phyloP scores from a whole-genome alignment of 805 yeast genomes.

The Torulaspora gathmanii region DNA sequence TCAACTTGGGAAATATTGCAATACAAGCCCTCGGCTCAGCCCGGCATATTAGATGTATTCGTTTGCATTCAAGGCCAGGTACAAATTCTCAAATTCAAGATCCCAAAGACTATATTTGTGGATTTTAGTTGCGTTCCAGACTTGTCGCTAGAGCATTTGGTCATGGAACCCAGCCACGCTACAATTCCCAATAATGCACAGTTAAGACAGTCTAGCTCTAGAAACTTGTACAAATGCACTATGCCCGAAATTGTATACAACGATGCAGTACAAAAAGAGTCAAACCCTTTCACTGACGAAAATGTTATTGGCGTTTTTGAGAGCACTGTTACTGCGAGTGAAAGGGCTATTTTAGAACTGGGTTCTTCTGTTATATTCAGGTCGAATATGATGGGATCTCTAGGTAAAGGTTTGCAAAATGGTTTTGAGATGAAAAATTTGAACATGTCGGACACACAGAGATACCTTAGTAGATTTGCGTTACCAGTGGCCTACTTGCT shows the following conservation, averaged over 20 bases:
- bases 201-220: constrained; percentile 37
- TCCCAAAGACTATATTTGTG: constrained; percentile 71
- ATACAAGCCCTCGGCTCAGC: constrained; percentile 50
- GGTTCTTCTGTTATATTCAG: constrained; percentile 72
- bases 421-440: constrained; percentile 72
- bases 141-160: constrained; percentile 45
- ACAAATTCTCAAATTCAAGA: constrained; percentile 65
- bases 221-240: constrained; percentile 53
- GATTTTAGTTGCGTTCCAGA: constrained; percentile 51
- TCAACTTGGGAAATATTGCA: constrained; percentile 84
- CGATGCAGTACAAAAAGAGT: constrained; percentile 52
- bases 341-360: constrained; percentile 71
- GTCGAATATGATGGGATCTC: constrained; percentile 67
- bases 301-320: constrained; percentile 71
- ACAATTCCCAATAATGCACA: constrained; percentile 62
- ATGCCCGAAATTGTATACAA: constrained; percentile 63
- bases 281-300: constrained; percentile 59
- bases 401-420: constrained; percentile 77
- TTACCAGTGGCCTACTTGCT: constrained; percentile 60
- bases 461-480: constrained; percentile 52
- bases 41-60: constrained; percentile 76
- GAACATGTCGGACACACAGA: constrained; percentile 42
- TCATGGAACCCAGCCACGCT: constrained; percentile 54
- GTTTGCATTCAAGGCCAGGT: constrained; percentile 66
- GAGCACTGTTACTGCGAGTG: constrained; percentile 57